Percentiles rank a stretch among this genome's conserved stretches.
phyloP scores from a whole-genome alignment of 306 rosid genomes.

The Lithocarpus polystachyus region DNA sequence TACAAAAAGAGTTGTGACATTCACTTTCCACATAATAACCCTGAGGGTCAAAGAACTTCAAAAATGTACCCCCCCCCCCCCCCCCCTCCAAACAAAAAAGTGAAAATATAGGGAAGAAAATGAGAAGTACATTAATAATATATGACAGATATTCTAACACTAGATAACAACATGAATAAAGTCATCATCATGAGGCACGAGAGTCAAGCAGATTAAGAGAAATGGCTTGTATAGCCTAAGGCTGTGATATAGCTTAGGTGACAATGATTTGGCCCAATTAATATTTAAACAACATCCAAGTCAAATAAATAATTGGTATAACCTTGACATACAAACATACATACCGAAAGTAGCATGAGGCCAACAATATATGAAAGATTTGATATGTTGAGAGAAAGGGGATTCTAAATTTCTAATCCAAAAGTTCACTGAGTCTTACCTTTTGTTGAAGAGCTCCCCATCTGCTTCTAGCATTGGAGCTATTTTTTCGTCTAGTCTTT shows the following conservation, averaged over 20 bases:
- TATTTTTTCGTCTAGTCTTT: conserved; percentile 85
- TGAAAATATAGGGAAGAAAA: neutral
- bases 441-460: conserved; percentile 83
- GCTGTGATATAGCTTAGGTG: neutral
- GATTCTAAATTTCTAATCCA: neutral
- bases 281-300: neutral
- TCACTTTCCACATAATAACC: neutral
- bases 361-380: neutral
- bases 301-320: neutral
- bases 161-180: neutral
- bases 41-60: no score
- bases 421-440: conserved; percentile 37
- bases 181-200: neutral
- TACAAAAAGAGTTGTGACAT: neutral
- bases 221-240: neutral
- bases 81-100: no score
- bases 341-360: neutral
- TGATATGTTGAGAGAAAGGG: neutral
- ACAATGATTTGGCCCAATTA: neutral
- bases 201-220: neutral
- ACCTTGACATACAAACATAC: neutral
- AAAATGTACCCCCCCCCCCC: no score
- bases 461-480: conserved; percentile 89
- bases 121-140: neutral
- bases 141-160: neutral